Percentiles rank a stretch among this genome's conserved stretches.
Evolutionary conservation across 2,329 filamentous ascomycete species (phyloP).

Genomic region (Decorospora gaudefroyi): DNA sequence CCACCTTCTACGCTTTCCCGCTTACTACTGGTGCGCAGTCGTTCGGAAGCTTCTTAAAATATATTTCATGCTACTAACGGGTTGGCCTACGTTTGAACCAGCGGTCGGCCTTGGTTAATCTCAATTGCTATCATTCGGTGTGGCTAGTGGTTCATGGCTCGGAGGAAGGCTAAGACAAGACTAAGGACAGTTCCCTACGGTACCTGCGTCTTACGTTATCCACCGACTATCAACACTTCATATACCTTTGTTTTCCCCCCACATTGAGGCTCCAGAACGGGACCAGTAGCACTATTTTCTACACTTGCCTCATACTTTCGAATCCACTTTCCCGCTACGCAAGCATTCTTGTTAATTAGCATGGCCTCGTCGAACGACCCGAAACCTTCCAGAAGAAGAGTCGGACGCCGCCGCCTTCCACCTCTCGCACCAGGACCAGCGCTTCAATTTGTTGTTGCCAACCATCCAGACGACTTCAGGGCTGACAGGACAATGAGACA

Average conservation of each 20-base stretch:
- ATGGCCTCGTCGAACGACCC: slow-evolving; percentile 33
- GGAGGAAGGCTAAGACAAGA: slow-evolving; percentile 6
- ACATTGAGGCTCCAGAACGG: slow-evolving; percentile 8
- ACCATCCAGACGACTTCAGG: slow-evolving; percentile 43
- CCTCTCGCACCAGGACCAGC: slow-evolving; percentile 40
- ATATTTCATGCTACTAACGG: slow-evolving; percentile 1
- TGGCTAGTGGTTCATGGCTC: slow-evolving; percentile 19
- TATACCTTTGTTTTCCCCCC: slow-evolving; percentile 1
- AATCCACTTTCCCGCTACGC: not conserved
- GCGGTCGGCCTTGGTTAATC: slow-evolving; percentile 2
- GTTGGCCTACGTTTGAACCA: not conserved
- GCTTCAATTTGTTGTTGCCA: slow-evolving; percentile 43
- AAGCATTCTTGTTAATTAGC: not conserved
- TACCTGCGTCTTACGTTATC: slow-evolving; percentile 19
- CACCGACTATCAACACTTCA: slow-evolving; percentile 2
- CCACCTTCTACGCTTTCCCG: not conserved
- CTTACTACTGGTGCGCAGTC: slow-evolving; percentile 12
- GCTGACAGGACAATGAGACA: slow-evolving; percentile 40
- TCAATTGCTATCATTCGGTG: slow-evolving; percentile 7
- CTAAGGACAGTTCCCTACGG: slow-evolving; percentile 8
- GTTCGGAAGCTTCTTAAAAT: not conserved
- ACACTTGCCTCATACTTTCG: not conserved
- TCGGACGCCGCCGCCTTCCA: slow-evolving; percentile 38
- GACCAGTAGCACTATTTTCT: slow-evolving; percentile 1
- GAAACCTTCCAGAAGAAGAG: slow-evolving; percentile 32